Evolutionary conservation across 2,329 filamentous ascomycete genomes (phyloP).

Genomic region (Decorospora gaudefroyi): DNA sequence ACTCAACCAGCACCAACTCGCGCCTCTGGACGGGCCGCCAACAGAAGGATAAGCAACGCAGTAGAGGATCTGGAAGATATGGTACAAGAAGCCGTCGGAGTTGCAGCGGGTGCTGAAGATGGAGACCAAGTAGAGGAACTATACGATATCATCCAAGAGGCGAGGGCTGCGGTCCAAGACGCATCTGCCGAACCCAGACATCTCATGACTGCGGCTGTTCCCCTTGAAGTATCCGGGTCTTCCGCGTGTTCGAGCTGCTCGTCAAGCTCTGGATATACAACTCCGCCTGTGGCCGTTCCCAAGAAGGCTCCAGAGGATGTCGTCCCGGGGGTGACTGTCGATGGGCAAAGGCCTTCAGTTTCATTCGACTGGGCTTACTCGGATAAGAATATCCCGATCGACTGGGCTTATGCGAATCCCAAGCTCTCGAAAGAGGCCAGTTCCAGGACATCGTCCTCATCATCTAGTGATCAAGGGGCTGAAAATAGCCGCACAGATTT

Average conservation of each 20-base stretch:
- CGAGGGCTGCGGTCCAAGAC: conserved; percentile 43
- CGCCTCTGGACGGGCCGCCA: conserved; percentile 25
- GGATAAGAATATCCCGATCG: neutral
- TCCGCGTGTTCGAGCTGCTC: conserved; percentile 2
- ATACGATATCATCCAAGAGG: conserved; percentile 48
- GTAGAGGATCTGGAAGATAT: conserved; percentile 51
- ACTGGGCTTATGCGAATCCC: too few relatives aligned
- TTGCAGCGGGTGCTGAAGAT: conserved; percentile 44
- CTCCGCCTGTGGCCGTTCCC: neutral
- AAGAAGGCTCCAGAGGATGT: conserved; percentile 1
- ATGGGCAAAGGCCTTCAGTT: conserved; percentile 20
- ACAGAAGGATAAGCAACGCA: conserved; percentile 35
- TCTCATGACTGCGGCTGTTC: conserved; percentile 30
- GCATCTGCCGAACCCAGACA: conserved; percentile 31
- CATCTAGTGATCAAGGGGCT: conserved; percentile 5
- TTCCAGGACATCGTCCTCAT: conserved; percentile 15
- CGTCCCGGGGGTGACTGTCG: conserved; percentile 8
- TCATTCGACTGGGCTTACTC: conserved; percentile 40
- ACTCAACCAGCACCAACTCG: conserved; percentile 28
- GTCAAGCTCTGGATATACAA: neutral
- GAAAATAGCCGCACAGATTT: conserved; percentile 13
- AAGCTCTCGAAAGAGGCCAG: conserved; percentile 4
- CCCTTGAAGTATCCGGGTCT: conserved; percentile 24
- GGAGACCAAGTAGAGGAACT: conserved; percentile 45
- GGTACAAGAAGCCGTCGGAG: conserved; percentile 49